These are phyloP conservation scores for Cutaneotrichosporon arboriforme DNA, from an alignment of 1,284 basidiomycete species.

Conservation along the genomic window DNA sequence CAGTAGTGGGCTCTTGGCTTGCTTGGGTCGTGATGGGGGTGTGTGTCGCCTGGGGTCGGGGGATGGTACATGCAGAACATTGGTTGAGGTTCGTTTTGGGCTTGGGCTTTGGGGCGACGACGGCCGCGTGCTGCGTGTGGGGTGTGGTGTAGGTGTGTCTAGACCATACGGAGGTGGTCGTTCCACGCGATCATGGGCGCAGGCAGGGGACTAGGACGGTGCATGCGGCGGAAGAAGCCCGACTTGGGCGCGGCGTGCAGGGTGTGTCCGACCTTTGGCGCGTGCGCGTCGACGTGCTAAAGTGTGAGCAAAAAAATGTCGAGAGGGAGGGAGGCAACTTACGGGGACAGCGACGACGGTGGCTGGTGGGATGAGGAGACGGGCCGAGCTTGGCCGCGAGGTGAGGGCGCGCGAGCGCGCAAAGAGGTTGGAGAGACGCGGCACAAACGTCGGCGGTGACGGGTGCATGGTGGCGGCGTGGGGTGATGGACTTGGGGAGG, in stretches of 20 bases:
- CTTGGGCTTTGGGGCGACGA: no score
- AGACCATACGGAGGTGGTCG: conserved; percentile 26
- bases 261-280: background rate
- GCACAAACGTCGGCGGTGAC: conserved; percentile 14
- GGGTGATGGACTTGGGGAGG: background rate
- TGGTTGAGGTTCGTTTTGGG: no score
- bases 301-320: no score
- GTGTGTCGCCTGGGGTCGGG: no score
- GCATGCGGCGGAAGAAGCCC: background rate
- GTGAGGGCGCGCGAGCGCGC: background rate
- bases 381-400: background rate
- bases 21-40: no score
- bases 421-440: conserved; percentile 12
- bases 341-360: conserved; percentile 7
- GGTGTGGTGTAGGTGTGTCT: background rate
- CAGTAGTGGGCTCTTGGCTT: no score
- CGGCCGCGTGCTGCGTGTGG: no score
- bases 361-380: background rate
- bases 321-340: background rate
- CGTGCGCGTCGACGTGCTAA: conserved; percentile 8
- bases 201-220: background rate
- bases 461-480: conserved; percentile 13
- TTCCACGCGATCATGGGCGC: conserved; percentile 16
- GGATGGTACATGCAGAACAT: no score
- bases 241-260: background rate